Evolutionary conservation across 768 basidiomycete genomes (phyloP).

Genomic region (Leccinum sublutescens): DNA sequence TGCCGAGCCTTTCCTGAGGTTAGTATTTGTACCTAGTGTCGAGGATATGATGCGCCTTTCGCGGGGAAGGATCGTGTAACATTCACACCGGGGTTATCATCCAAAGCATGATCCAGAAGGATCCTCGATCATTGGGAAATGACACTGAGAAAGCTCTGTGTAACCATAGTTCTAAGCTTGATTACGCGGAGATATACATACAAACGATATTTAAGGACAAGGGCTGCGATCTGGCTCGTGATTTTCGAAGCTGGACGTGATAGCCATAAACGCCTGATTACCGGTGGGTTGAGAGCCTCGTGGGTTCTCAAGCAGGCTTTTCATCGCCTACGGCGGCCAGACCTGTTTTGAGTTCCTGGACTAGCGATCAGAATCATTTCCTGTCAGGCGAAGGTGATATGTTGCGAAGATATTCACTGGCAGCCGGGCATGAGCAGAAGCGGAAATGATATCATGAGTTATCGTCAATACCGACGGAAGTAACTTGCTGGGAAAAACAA

Average conservation of each 20-base stretch:
- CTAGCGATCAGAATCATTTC: background rate
- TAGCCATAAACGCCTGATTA: conserved; percentile 1
- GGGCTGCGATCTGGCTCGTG: conserved; percentile 9
- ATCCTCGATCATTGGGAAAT: conserved; percentile 2
- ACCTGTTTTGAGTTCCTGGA: background rate
- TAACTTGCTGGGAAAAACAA: background rate
- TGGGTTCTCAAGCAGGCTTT: conserved; percentile 9
- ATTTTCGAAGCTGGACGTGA: conserved; percentile 8
- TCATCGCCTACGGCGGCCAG: conserved; percentile 12
- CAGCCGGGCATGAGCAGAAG: background rate
- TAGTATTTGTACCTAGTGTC: background rate
- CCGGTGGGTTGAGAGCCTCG: background rate
- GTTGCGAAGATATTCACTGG: background rate
- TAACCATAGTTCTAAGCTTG: background rate
- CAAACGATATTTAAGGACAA: background rate
- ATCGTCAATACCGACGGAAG: background rate
- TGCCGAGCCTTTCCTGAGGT: conserved; percentile 1
- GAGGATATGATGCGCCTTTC: background rate
- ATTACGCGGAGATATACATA: background rate
- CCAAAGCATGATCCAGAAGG: background rate
- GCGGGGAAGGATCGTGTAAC: conserved; percentile 1
- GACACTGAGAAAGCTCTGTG: background rate
- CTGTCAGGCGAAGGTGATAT: background rate
- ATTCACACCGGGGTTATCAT: background rate
- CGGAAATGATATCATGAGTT: background rate